phyloP scores from a whole-genome alignment of 129 eudicot genomes.

The Flaveria robusta region DNA sequence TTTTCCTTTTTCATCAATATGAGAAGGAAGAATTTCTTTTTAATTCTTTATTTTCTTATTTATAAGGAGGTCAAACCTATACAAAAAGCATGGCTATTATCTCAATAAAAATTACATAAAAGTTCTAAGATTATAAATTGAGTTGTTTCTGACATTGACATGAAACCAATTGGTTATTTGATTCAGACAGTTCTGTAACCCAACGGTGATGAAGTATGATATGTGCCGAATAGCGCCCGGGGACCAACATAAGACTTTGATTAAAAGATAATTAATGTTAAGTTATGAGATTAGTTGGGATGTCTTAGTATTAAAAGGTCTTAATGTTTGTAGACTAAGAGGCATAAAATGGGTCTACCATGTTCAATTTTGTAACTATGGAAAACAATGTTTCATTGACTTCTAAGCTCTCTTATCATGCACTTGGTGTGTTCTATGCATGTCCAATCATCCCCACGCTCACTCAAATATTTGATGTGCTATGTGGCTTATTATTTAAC shows the following conservation, averaged over 20 bases:
- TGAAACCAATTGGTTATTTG: background rate
- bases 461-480: background rate
- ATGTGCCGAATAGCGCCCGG: background rate
- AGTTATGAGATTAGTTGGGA: constrained; percentile 55
- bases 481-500: no score
- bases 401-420: background rate
- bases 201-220: background rate
- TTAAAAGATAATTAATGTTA: constrained; percentile 12
- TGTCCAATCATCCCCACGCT: constrained; percentile 13
- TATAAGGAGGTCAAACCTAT: background rate
- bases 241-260: background rate
- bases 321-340: constrained; percentile 31
- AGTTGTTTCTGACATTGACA: background rate
- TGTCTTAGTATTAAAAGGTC: constrained; percentile 22
- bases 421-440: background rate
- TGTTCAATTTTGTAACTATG: constrained; percentile 43
- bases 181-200: background rate
- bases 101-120: background rate
- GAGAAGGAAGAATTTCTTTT: background rate
- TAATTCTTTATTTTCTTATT: background rate
- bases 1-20: background rate
- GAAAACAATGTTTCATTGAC: constrained; percentile 10
- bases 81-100: background rate
- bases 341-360: constrained; percentile 53
- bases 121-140: background rate